Percentiles rank a stretch among this genome's conserved stretches.
Evolutionary conservation across 1,284 basidiomycete genomes (phyloP).

Genomic region (Anthracocystis walkeri): DNA sequence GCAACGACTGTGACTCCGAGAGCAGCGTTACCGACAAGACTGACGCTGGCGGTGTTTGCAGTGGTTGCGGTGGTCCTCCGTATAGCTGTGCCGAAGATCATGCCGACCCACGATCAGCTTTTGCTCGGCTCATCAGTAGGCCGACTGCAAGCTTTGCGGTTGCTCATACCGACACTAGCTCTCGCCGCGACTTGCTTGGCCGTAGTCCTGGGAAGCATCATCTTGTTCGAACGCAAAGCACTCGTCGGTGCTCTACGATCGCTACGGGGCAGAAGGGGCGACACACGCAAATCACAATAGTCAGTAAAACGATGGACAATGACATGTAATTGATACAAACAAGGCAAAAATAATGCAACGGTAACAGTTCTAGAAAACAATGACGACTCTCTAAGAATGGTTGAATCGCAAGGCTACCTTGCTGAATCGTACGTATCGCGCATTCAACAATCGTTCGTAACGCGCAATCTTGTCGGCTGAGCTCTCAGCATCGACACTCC

Average conservation of each 20-base stretch:
- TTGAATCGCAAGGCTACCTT: too few relatives aligned
- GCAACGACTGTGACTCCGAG: background rate
- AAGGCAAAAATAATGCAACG: background rate
- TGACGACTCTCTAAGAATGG: background rate
- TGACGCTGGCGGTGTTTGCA: conserved; percentile 15
- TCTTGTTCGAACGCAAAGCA: conserved; percentile 17
- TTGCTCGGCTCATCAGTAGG: background rate
- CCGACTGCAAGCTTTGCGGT: conserved; percentile 23
- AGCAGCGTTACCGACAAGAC: conserved; percentile 14
- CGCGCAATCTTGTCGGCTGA: conserved; percentile 5
- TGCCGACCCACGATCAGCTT: conserved; percentile 15
- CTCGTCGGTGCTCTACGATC: conserved; percentile 6
- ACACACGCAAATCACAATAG: conserved; percentile 13
- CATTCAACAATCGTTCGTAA: background rate
- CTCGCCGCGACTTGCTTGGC: conserved; percentile 13
- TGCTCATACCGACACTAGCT: conserved; percentile 20
- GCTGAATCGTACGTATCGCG: too few relatives aligned
- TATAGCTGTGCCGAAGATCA: conserved; percentile 4
- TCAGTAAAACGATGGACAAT: background rate
- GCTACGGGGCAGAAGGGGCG: background rate
- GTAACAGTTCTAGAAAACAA: background rate
- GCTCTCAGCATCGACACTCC: conserved; percentile 9
- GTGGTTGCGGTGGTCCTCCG: conserved; percentile 11
- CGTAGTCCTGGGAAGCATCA: conserved; percentile 3
- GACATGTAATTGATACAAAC: conserved; percentile 8